Evolutionary conservation across 73 alveolate species (phyloP).

Genomic region (Uronychia setigera): DNA sequence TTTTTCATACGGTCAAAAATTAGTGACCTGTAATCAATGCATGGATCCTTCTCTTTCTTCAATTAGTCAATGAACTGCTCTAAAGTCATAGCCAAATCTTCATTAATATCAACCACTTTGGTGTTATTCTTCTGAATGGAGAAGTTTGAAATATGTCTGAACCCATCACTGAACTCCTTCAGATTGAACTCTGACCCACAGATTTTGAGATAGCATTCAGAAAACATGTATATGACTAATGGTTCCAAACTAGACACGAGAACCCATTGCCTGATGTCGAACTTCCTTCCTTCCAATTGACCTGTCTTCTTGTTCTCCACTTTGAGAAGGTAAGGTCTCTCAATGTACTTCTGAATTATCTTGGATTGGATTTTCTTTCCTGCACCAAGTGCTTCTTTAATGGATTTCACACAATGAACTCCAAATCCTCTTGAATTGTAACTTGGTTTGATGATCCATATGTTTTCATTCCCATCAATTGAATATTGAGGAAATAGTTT

Average conservation of each 20-base stretch:
- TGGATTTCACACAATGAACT: constrained; percentile 62
- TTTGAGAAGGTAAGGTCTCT: constrained; percentile 65
- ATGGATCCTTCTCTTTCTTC: constrained; percentile 34
- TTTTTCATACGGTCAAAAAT: constrained; percentile 36
- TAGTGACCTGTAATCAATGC: not conserved
- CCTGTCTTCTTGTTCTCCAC: not conserved
- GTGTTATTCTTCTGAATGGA: constrained; percentile 52
- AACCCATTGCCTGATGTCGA: constrained; percentile 83
- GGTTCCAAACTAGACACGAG: constrained; percentile 78
- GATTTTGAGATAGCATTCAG: constrained; percentile 69
- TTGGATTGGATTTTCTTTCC: constrained; percentile 73
- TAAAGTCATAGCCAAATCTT: not conserved
- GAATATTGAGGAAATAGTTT: constrained; percentile 9
- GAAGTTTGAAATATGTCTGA: constrained; percentile 74
- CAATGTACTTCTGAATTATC: constrained; percentile 78
- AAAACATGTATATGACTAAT: constrained; percentile 58
- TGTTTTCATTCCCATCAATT: constrained; percentile 71
- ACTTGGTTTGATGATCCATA: constrained; percentile 86
- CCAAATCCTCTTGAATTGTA: constrained; percentile 87
- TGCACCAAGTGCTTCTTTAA: constrained; percentile 50
- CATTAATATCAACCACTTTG: constrained; percentile 8
- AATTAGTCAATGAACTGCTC: constrained; percentile 77
- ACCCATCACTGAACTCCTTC: constrained; percentile 59
- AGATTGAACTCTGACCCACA: constrained; percentile 71
- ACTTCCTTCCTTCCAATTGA: constrained; percentile 36